Evolutionary conservation across 768 basidiomycete species (phyloP), one percentile per base, ranked within the genome.

Genomic region (Exidia glandulosa): DNA sequence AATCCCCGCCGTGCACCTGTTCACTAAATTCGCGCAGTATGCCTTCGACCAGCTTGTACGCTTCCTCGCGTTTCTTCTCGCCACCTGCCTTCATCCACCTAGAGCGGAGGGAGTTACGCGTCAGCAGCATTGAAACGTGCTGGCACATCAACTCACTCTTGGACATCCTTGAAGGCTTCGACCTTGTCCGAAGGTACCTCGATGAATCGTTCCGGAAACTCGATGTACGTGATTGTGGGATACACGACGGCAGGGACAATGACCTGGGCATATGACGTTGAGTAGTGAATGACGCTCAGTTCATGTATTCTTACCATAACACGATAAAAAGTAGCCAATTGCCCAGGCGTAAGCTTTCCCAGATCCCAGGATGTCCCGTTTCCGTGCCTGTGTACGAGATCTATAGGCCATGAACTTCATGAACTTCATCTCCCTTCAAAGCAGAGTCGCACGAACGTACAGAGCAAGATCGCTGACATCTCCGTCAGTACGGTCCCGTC

Each of bases 201-300:
- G n/a, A 58, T 34, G 50, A 23, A 62, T 19, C 61, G 45, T 27
- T 55, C 61, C 0, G 61, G 61, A 33, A 59, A 59, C 32, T 62
- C 58, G n/a, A 59, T 19, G 36, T 32, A n/a, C n/a, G 57, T 62
- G n/a, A 62, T 41, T 1, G 50, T 50, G 1, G 61, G 33, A 36
- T 59, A 62, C 56, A 62, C 47, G 27, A 58, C 57, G 32, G 58
- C 61, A 14, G 61, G 58, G 23, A 59, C 37, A 36, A 36, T 59
- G 52, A 62, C 61, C 50, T 54, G 50, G 5, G 19, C 16, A 23
- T 13, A 14, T 23, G 41, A 14, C 9, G 23, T 19, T 13, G 16
- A 6, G 23, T 23, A 14, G 19, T 19, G 6, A 23, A 5, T 14
- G 19, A 36, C 16, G 16, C 34, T 16, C 34, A 7, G 34, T 7